phyloP scores from a whole-genome alignment of 1,139 yeast species.

The Blastobotrys ciferrii region DNA sequence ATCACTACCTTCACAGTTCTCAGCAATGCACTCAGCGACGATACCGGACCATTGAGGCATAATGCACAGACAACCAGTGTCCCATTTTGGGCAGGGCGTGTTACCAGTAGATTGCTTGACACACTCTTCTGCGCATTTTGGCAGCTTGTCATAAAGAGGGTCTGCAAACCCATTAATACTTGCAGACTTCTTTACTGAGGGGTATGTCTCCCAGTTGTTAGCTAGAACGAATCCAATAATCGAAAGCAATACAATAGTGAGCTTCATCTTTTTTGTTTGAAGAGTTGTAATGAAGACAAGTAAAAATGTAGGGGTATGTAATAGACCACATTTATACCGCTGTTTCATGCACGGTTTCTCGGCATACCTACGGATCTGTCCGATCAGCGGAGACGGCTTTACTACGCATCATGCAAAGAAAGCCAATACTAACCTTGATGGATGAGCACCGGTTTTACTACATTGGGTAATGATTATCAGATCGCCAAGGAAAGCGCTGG shows the following conservation, averaged over 20 bases:
- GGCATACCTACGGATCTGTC: not conserved
- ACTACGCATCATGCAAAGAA: too few species aligned
- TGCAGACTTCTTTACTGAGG: slow-evolving; percentile 51
- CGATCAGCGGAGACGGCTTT: not conserved
- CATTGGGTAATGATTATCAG: not conserved
- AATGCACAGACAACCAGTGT: slow-evolving; percentile 52
- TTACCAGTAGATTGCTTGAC: slow-evolving; percentile 19
- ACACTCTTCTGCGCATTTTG: slow-evolving; percentile 44
- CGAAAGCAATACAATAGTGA: not conserved
- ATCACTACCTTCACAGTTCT: slow-evolving; percentile 42
- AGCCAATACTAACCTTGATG: not conserved
- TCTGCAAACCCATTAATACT: slow-evolving; percentile 54
- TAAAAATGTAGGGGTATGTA: too few species aligned
- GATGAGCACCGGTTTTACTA: not conserved
- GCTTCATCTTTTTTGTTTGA: not conserved
- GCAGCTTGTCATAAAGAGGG: slow-evolving; percentile 43
- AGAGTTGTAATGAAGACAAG: not conserved
- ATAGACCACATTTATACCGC: not conserved
- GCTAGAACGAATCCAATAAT: slow-evolving; percentile 11
- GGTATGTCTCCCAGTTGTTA: slow-evolving; percentile 45
- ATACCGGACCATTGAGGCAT: slow-evolving; percentile 49
- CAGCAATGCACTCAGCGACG: slow-evolving; percentile 48
- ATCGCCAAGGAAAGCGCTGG: not conserved
- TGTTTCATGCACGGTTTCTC: not conserved
- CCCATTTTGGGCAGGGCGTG: slow-evolving; percentile 50